phyloP scores from a whole-genome alignment of 176 grass and related monocot genomes.

The Aegilops bicornis region DNA sequence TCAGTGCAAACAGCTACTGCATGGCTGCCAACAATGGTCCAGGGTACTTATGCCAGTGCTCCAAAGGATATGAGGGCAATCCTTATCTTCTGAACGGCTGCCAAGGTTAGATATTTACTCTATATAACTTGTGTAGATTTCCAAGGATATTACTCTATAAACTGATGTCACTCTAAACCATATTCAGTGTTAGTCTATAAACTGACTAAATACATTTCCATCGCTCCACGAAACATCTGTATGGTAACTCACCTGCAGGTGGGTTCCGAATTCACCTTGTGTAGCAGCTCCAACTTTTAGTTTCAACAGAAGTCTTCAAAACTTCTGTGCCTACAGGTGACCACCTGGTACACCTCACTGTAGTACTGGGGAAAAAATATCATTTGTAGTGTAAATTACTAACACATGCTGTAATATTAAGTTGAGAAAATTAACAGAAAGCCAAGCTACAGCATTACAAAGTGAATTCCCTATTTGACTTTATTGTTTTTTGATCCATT shows the following conservation, averaged over 20 bases:
- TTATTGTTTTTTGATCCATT: too few species aligned
- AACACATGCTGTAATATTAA: not conserved
- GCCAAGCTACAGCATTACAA: not conserved
- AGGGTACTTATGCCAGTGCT: slow-evolving; percentile 19
- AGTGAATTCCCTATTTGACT: not conserved
- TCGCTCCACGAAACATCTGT: not conserved
- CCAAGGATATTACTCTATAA: not conserved
- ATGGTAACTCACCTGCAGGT: not conserved
- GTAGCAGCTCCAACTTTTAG: not conserved
- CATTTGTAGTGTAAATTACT: not conserved
- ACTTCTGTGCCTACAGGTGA: too few species aligned
- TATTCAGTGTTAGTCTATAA: not conserved
- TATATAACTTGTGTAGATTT: not conserved
- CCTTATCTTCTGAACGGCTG: slow-evolving; percentile 9
- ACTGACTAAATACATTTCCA: not conserved
- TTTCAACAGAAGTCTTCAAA: not conserved
- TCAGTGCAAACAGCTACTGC: slow-evolving; percentile 11
- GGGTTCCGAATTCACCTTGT: not conserved
- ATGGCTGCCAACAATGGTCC: not conserved
- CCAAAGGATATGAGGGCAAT: slow-evolving; percentile 18
- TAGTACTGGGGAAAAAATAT: not conserved
- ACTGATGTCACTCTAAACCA: not conserved
- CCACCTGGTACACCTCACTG: not conserved
- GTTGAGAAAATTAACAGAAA: not conserved
- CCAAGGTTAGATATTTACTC: not conserved